Base-by-base conservation (phyloP, 257 asterid species). In the Plantago major region DNA sequence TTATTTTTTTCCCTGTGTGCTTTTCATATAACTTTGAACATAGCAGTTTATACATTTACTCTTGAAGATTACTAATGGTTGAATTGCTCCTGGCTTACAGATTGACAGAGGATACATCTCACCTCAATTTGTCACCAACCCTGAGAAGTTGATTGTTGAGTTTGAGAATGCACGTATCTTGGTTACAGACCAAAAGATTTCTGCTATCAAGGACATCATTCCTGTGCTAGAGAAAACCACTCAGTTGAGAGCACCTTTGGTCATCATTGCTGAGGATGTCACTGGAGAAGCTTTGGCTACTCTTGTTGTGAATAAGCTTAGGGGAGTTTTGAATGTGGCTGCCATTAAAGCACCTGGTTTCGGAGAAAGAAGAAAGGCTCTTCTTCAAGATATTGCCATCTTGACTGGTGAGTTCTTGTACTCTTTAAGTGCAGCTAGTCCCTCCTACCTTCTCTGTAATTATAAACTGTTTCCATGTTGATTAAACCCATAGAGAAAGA, bases 331-430 rank as follows among this genome's bases (percentile, higher is more conserved):
- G 73, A 92, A 89, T 47, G 99, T 92, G 69, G 97, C 96, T 71
- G 97, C 99, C 56, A 89, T 92, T 75, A 92, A 89, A 77, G 97
- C 99, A n/a, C 97, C 99, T n/a, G 87, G 97, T 47, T 92, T 92
- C 76, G 99, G 96, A 51, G 99, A 92, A 68, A 78, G 99, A 74
- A 86, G 96, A 64, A 92, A 92, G 77, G 91, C 99, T 9, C 82
- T 89, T 71, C 95, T 92, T 71, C 98, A 92, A 74, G 98, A 92
- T 78, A 92, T 92, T 47, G 98, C 98, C 67, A 89, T 92, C 46
- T 70, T 88, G 75, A 92, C 98, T 4, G 98, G 98, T 92, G 70
- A 58, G 22, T 47, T 3, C 26, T 10, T 38, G 13, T 22, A 52
- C 15, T 17, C 38, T 22, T 22, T 10, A 9, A n/a, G 42, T 10